These are phyloP conservation scores for Dendrobium chrysotoxum DNA, from an alignment of 106 monocot genomes.

Conservation along the genomic window DNA sequence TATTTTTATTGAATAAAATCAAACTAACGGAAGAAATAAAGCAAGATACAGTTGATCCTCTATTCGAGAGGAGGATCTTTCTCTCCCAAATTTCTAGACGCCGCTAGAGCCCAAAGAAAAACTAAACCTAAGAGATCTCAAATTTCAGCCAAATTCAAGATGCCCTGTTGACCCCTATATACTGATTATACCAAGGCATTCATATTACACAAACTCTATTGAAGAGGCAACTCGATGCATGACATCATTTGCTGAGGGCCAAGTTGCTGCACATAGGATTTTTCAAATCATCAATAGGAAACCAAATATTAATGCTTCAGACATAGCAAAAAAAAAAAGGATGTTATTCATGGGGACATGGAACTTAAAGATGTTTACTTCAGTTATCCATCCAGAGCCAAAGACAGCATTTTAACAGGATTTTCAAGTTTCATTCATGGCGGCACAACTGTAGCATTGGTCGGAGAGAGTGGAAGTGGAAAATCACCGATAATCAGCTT, in stretches of 20 bases:
- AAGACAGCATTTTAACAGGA: conserved; percentile 4
- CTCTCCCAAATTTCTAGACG: too few relatives aligned
- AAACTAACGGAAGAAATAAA: too few relatives aligned
- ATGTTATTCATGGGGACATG: conserved; percentile 7
- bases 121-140: too few relatives aligned
- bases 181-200: too few relatives aligned
- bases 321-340: conserved; percentile 1
- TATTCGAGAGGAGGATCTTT: too few relatives aligned
- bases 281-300: conserved; percentile 13
- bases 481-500: conserved; percentile 12
- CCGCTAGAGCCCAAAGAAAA: too few relatives aligned
- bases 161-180: too few relatives aligned
- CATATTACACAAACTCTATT: too few relatives aligned
- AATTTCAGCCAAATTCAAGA: too few relatives aligned
- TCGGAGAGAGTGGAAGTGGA: conserved; percentile 20
- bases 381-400: conserved; percentile 11
- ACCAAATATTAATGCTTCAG: conserved; percentile 16
- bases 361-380: conserved; percentile 12
- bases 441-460: conserved; percentile 10
- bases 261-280: conserved; percentile 15
- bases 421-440: conserved; percentile 8
- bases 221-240: background rate
- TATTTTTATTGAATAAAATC: too few relatives aligned
- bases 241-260: conserved; percentile 7
- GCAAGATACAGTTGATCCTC: too few relatives aligned